phyloP scores from a whole-genome alignment of 495 filamentous ascomycete species.

The Neurospora sublineolata region DNA sequence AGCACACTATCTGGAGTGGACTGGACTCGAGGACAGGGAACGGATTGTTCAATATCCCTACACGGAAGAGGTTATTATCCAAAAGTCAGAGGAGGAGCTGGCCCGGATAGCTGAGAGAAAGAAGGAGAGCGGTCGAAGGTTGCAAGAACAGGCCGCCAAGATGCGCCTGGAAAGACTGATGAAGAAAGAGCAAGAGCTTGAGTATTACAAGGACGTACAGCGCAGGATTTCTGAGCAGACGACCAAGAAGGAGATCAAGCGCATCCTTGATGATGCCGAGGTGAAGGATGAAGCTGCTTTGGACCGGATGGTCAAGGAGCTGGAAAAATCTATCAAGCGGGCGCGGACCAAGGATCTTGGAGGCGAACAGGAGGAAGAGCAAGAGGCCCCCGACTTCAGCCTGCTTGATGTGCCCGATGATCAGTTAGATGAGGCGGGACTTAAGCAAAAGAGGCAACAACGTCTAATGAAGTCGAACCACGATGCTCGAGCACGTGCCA shows the following conservation, averaged over 20 bases:
- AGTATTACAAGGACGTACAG: slow-evolving; percentile 82
- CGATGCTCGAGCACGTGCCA: slow-evolving; percentile 81
- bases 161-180: slow-evolving; percentile 91
- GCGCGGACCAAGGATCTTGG: slow-evolving; percentile 89
- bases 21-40: slow-evolving; percentile 78
- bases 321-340: slow-evolving; percentile 77
- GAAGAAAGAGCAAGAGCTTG: slow-evolving; percentile 88
- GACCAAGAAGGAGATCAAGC: slow-evolving; percentile 80
- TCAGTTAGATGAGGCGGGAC: slow-evolving; percentile 75
- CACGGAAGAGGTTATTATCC: slow-evolving; percentile 74
- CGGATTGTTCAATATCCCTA: slow-evolving; percentile 84
- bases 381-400: slow-evolving; percentile 71
- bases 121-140: slow-evolving; percentile 78
- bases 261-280: slow-evolving; percentile 78
- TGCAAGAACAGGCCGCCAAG: slow-evolving; percentile 94
- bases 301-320: slow-evolving; percentile 68
- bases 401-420: slow-evolving; percentile 85
- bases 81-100: slow-evolving; percentile 90
- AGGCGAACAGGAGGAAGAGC: slow-evolving; percentile 62
- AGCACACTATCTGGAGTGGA: slow-evolving; percentile 66
- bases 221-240: slow-evolving; percentile 42
- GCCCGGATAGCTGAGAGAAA: slow-evolving; percentile 78
- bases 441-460: slow-evolving; percentile 87
- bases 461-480: slow-evolving; percentile 86
- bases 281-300: slow-evolving; percentile 79